phyloP scores from a whole-genome alignment of 106 monocot genomes.

The Iris macrosiphon region DNA sequence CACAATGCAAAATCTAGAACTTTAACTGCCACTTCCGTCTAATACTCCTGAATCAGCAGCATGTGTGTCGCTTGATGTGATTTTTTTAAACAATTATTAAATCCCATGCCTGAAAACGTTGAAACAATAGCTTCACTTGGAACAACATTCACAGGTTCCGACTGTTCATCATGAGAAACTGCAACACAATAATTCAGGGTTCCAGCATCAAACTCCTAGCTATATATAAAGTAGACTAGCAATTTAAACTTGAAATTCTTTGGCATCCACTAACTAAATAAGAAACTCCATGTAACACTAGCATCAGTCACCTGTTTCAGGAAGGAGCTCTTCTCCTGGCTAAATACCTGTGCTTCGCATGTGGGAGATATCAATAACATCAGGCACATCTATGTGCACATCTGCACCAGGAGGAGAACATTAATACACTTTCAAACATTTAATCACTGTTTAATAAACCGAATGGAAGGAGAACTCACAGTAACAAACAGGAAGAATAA shows the following conservation, averaged over 20 bases:
- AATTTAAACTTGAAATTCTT: background rate
- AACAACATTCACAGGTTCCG: slow-evolving; percentile 17
- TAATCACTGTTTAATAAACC: too few relatives aligned
- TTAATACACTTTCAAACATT: background rate
- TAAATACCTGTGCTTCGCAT: slow-evolving; percentile 81
- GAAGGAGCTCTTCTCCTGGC: slow-evolving; percentile 77
- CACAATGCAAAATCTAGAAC: too few relatives aligned
- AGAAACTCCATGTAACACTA: background rate
- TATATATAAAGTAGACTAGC: background rate
- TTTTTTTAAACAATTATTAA: slow-evolving; percentile 58
- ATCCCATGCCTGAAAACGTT: slow-evolving; percentile 67
- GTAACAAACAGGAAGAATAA: background rate
- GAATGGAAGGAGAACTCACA: background rate
- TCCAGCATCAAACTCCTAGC: too few relatives aligned
- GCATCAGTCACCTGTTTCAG: slow-evolving; percentile 44
- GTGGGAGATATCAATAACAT: slow-evolving; percentile 69
- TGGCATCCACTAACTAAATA: background rate
- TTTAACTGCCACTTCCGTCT: slow-evolving; percentile 95
- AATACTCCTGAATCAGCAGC: slow-evolving; percentile 42
- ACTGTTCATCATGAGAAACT: slow-evolving; percentile 27
- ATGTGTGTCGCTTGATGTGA: slow-evolving; percentile 28
- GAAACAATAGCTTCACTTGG: slow-evolving; percentile 64
- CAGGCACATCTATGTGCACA: slow-evolving; percentile 87
- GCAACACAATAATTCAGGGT: slow-evolving; percentile 2
- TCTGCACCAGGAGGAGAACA: slow-evolving; percentile 31